Base-by-base conservation (phyloP, 768 basidiomycete genomes). In the Aureoboletus auriporus region DNA sequence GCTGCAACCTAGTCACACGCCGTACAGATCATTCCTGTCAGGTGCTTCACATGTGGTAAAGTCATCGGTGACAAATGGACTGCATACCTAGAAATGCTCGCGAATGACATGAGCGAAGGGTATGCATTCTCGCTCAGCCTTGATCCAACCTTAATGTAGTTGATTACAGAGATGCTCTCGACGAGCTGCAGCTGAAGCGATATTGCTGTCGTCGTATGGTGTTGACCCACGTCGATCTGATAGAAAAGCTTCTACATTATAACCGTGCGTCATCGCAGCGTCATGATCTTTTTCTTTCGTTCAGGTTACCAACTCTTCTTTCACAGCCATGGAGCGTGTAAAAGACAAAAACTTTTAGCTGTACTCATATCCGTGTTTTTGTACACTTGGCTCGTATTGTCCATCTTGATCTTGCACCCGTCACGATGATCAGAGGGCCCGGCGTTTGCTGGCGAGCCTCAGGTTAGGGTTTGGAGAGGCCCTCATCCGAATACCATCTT, bases 161-260 rank as follows among this genome's bases (percentile, higher is more conserved):
- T 8, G 10, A 33, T n/a, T 17, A 1, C 55, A 95, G 93, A 58
- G 92, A 95, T 46, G 92, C 93, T 5, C 77, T 96, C 38, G 92
- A 94, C 53, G 83, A 88, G 58, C 73, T 95, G 2, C 88, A 93
- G 56, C 71, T 98, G 39, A 94, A 91, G 68, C 74, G 95, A 47
- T 98, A 98, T 63, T 98, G 95, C 70, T 97, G 95, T 69, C 78
- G 94, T 39, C 81, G 95, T 40, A 98, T 97, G 95, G 90, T 98
- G 6, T 73, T 97, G 46, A 97, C 95, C 0, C 95, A 98, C 66
- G 95, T 97, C 47, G 95, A 97, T 70, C 76, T 97, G 54, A 97
- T 97, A 57, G 95, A 97, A 71, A 97, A 97, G 69, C 77, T 97
- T 13, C 74, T 98, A 23, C 92, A 95, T 60, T 98, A 95, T 67